These are phyloP conservation scores for Acmispon strigosus DNA, from an alignment of 306 rosid species.

Conservation along the genomic window DNA sequence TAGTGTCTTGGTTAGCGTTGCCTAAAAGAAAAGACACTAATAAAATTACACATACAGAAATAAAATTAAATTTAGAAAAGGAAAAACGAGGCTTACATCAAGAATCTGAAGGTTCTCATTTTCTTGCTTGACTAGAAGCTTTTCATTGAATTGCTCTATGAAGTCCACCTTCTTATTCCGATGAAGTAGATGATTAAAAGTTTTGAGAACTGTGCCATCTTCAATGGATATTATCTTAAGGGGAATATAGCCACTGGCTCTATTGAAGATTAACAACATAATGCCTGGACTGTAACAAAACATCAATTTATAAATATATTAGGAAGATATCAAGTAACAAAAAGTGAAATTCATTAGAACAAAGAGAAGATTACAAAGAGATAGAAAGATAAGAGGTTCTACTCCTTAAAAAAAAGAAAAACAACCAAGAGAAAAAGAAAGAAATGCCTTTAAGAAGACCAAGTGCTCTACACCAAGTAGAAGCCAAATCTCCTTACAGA, in stretches of 20 bases:
- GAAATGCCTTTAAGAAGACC: not conserved
- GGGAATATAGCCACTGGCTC: conserved; percentile 77
- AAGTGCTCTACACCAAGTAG: not conserved
- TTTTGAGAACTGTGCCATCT: conserved; percentile 90
- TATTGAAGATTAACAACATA: conserved; percentile 72
- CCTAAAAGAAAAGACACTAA: not conserved
- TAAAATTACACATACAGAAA: not conserved
- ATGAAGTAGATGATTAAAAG: conserved; percentile 81
- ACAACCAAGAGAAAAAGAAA: not conserved
- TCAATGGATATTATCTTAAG: conserved; percentile 86
- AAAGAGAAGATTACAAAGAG: not conserved
- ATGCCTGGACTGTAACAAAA: conserved; percentile 70
- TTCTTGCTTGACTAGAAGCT: conserved; percentile 97
- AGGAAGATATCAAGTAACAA: not conserved
- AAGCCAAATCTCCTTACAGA: not conserved
- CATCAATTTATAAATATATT: not conserved
- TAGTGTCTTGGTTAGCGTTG: not conserved
- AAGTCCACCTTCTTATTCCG: conserved; percentile 91
- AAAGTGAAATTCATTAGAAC: not conserved
- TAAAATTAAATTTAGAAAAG: not conserved
- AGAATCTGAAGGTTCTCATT: conserved; percentile 94
- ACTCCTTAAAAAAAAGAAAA: not conserved
- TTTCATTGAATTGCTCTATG: conserved; percentile 96
- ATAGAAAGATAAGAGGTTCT: not conserved
- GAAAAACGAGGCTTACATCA: conserved; percentile 49